These are phyloP conservation scores for Zymoseptoria crescenta DNA, from an alignment of 2,329 filamentous ascomycete genomes.

Conservation along the genomic window DNA sequence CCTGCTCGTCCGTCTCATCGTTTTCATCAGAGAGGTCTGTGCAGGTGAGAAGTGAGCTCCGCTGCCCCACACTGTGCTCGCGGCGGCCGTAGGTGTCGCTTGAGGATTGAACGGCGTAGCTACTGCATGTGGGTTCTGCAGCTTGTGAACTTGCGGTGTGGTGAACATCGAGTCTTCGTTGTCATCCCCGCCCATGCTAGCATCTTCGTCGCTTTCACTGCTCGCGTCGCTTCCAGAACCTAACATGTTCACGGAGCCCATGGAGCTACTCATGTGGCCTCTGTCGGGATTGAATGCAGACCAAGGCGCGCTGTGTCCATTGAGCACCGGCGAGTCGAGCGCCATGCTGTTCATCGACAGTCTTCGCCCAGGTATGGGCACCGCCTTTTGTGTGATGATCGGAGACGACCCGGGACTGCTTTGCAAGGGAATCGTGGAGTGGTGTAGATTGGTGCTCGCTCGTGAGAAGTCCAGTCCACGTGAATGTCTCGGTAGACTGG, in stretches of 20 bases:
- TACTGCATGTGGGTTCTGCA: conserved; percentile 42
- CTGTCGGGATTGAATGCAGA: conserved; percentile 47
- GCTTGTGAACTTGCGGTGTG: conserved; percentile 68
- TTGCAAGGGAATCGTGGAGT: conserved; percentile 83
- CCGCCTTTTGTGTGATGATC: conserved; percentile 62
- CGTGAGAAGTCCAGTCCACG: conserved; percentile 88
- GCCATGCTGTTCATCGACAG: conserved; percentile 33
- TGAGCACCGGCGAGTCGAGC: conserved; percentile 57
- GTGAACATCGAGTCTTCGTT: conserved; percentile 65
- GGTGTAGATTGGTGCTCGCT: conserved; percentile 87
- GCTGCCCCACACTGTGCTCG: conserved; percentile 18
- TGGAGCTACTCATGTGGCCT: conserved; percentile 67
- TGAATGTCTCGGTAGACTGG: conserved; percentile 79
- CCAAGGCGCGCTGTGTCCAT: conserved; percentile 16
- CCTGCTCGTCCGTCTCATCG: conserved; percentile 57
- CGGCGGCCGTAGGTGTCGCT: conserved; percentile 36
- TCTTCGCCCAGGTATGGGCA: conserved; percentile 49
- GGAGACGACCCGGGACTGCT: conserved; percentile 87
- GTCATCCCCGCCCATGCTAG: conserved; percentile 42
- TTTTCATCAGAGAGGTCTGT: conserved; percentile 58
- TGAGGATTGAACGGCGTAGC: conserved; percentile 32
- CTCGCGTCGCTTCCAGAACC: conserved; percentile 67
- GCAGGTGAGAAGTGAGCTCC: conserved; percentile 24
- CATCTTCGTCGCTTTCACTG: conserved; percentile 52
- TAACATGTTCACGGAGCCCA: conserved; percentile 72